Base-by-base conservation (phyloP, 176 grass and related monocot genomes). In the Eragrostis curvula region DNA sequence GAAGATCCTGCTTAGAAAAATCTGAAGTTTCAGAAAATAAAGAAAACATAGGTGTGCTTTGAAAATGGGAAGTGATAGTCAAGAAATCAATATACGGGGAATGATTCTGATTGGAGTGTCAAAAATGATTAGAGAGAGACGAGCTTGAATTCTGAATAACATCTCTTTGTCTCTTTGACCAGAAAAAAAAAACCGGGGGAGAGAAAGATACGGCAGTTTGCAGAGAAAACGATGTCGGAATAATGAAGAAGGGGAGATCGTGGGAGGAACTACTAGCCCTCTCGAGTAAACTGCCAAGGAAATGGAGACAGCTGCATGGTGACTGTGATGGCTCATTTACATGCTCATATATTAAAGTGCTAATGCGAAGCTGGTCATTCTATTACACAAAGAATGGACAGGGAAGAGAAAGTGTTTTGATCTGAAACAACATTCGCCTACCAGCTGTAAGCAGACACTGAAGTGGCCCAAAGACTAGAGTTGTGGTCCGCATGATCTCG, bases 401-500 rank as follows among this genome's bases (percentile, higher is more conserved):
- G 17, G 25, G 25, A 25, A 6, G 9, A n/a, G 24, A 44, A 9
- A 13, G 45, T 39, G 8, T 8, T 62, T 42, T 66, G 32, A 23
- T 57, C 56, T 41, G 29, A 68, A 68, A 57, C 71, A 79, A 12
- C 84, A 73, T 45, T 55, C 42, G 63, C 20, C 42, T n/a, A 73
- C 42, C 70, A 73, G 29, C 13, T 85, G 74, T 6, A 40, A 39
- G 64, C n/a, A 6, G 43, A 14, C 24, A 36, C 49, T 47, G 77
- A 74, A 79, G n/a, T 70, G 39, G 39, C 51, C 32, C 9, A 28
- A 43, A 66, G n/a, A 77, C 9, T 43, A 32, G 20, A 47, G 56
- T 71, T 72, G 69, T 82, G 68, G 27, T 71, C 27, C 42, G 10
- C 79, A 71, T 61, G 53, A 71, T 68, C 77, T 80, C 48, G 12